Base-by-base conservation (phyloP, 2,329 filamentous ascomycete species). In the Amesomyces nigricolor region DNA sequence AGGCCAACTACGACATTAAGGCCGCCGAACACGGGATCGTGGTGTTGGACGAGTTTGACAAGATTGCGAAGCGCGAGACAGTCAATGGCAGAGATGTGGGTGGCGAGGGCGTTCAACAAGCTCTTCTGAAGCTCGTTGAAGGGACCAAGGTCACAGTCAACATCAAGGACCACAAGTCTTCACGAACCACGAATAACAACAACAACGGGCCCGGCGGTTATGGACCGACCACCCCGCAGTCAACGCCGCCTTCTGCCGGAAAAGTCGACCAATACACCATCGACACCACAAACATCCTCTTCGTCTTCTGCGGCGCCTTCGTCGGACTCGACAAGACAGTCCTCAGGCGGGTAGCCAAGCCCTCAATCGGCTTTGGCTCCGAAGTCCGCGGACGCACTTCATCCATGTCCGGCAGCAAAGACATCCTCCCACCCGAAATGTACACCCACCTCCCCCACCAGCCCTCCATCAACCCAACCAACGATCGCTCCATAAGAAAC, bases 271-370 rank as follows among this genome's bases (percentile, higher is more conserved):
- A 85, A 65, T 86, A 81, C 66, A 85, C 89, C 54, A 86, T 96
- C 56, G 88, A 94, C 64, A 99, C 94, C 0, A 91, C 91, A 61
- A 96, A 97, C 64, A 97, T 99, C 57, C 80, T 99, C 29, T 99
- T 99, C 72, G 91, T 99, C 42, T 96, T 94, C 69, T 95, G 91
- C 11, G 94, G 94, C 16, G 94, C 94, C 16, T 99, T 99, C 68
- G 88, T 95, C 37, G 92, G 91, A 2, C 77, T 97, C 1, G 89
- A 96, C 66, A 96, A 95, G 68, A 81, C 87, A 35, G 82, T 99
- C 47, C 77, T 95, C 57, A 87, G 91, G 56, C 85, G 94, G n/a
- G 86, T 97, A 44, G 87, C 90, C 11, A 90, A 88, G 66, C 80
- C 82, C 0, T 88, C 89, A 3, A 92, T 99, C 63, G 94, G 94